A percentile compares a stretch with the other conserved stretches of the same genome.
Conservation (phyloP, 108 stramenopile species). For the Cyclotella kingstonii region DNA sequence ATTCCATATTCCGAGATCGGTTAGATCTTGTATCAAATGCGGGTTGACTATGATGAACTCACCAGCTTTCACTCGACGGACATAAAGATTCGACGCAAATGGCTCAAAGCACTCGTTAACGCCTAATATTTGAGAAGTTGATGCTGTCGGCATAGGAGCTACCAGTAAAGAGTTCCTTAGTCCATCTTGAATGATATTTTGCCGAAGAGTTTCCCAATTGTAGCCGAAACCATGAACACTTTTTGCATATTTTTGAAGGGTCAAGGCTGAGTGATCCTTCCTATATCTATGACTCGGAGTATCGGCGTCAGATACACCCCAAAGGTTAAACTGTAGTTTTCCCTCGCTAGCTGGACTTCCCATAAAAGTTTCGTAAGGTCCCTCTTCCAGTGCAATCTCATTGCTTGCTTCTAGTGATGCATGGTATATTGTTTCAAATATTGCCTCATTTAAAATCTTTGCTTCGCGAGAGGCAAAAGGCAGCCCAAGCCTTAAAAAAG, state of each 20-base stretch:
- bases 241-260: constrained; percentile 35
- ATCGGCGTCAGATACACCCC: constrained; percentile 73
- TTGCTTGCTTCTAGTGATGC: constrained; percentile 90
- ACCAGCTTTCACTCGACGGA: constrained; percentile 94
- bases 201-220: constrained; percentile 85
- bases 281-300: constrained; percentile 50
- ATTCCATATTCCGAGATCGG: constrained; percentile 94
- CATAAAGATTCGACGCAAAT: constrained; percentile 95
- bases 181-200: constrained; percentile 71
- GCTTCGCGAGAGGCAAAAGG: constrained; percentile 90
- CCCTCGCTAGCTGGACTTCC: constrained; percentile 93
- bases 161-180: constrained; percentile 92
- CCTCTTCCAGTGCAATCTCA: constrained; percentile 87
- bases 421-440: constrained; percentile 97
- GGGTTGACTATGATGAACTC: constrained; percentile 97
- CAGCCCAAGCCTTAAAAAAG: constrained; percentile 87
- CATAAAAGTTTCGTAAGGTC: constrained; percentile 84
- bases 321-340: constrained; percentile 89
- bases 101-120: constrained; percentile 98
- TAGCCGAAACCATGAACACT: constrained; percentile 51
- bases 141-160: constrained; percentile 99
- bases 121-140: constrained; percentile 95
- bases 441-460: constrained; percentile 85
- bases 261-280: neutral
- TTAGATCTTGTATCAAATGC: constrained; percentile 93